Evolutionary conservation across 1,284 basidiomycete genomes (phyloP).

Genomic region (Meira nashicola): DNA sequence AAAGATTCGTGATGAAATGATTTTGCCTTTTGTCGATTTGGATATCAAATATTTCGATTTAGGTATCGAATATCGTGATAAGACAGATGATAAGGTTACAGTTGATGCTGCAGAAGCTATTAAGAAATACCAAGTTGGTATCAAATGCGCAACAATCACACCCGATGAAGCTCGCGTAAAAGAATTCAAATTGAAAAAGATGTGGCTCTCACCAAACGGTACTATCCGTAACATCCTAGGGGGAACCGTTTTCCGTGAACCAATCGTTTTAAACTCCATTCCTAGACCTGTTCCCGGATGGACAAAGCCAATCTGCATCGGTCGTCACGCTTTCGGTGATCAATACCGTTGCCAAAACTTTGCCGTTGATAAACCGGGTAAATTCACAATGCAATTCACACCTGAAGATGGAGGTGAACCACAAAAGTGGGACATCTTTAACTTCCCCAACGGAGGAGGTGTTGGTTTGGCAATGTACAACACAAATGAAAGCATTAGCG

Average conservation of each 20-base stretch:
- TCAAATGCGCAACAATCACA: conserved; percentile 88
- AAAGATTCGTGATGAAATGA: conserved; percentile 94
- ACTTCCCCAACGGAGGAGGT: conserved; percentile 45
- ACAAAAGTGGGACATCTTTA: conserved; percentile 42
- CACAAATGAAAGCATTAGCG: conserved; percentile 67
- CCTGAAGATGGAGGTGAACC: conserved; percentile 35
- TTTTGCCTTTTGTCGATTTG: conserved; percentile 86
- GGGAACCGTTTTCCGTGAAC: conserved; percentile 97
- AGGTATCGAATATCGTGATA: conserved; percentile 83
- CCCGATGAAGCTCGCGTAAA: conserved; percentile 91
- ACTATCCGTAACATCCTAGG: conserved; percentile 85
- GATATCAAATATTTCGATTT: conserved; percentile 99
- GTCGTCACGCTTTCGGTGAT: conserved; percentile 94
- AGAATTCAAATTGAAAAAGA: conserved; percentile 83
- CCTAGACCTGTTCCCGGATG: conserved; percentile 85
- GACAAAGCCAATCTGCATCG: conserved; percentile 93
- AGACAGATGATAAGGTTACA: conserved; percentile 89
- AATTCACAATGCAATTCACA: conserved; percentile 46
- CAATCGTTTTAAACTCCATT: conserved; percentile 84
- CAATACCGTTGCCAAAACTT: conserved; percentile 59
- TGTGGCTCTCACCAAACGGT: conserved; percentile 59
- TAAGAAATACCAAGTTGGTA: conserved; percentile 52
- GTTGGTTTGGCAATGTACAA: conserved; percentile 56
- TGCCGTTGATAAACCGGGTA: conserved; percentile 41
- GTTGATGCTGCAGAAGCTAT: conserved; percentile 82